Evolutionary conservation across 768 basidiomycete genomes (phyloP).

Genomic region (Porphyrellus cyaneotinctus): DNA sequence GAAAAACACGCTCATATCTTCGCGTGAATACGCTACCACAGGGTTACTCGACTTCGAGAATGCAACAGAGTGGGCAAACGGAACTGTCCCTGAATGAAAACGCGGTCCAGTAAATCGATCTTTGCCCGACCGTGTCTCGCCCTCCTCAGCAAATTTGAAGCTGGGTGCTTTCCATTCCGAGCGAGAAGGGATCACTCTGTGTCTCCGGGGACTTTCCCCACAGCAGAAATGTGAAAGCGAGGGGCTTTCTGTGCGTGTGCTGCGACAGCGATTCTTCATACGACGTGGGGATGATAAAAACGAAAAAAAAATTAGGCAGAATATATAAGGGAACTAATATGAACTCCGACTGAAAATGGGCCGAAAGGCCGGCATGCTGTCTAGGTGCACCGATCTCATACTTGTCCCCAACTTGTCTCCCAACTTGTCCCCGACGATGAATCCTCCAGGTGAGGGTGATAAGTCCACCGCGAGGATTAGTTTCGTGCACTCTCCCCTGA

Average conservation of each 20-base stretch:
- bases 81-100: constrained; percentile 26
- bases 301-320: constrained; percentile 23
- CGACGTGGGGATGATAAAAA: constrained; percentile 39
- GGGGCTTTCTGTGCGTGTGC: constrained; percentile 64
- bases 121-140: constrained; percentile 46
- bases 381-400: background rate
- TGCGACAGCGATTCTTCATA: constrained; percentile 84
- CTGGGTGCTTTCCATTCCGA: constrained; percentile 67
- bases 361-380: background rate
- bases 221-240: constrained; percentile 53
- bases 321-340: constrained; percentile 9
- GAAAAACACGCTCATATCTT: constrained; percentile 73
- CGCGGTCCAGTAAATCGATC: constrained; percentile 37
- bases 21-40: constrained; percentile 46
- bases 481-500: constrained; percentile 23
- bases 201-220: constrained; percentile 95
- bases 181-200: constrained; percentile 59
- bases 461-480: constrained; percentile 14
- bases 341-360: constrained; percentile 21
- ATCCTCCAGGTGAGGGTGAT: constrained; percentile 13
- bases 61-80: constrained; percentile 58
- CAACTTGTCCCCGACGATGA: constrained; percentile 11
- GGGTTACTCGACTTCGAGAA: constrained; percentile 33
- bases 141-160: constrained; percentile 67
- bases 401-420: too few species aligned